Percentiles rank a stretch among this genome's conserved stretches.
phyloP scores from a whole-genome alignment of 768 basidiomycete genomes.

The Leucocoprinus leucothites region DNA sequence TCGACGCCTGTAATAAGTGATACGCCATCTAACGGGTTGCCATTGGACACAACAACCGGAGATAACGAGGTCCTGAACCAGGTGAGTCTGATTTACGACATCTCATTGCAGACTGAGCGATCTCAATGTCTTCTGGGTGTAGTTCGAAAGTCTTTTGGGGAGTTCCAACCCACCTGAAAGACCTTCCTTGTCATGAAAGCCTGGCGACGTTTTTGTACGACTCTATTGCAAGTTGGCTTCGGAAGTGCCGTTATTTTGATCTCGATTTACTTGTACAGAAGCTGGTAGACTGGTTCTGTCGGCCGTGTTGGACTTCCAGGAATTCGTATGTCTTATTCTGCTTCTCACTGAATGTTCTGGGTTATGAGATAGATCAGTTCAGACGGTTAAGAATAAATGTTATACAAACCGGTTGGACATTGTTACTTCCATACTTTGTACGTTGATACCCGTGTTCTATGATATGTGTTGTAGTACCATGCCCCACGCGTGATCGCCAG shows the following conservation, averaged over 20 bases:
- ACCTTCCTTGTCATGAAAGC: neutral
- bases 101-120: neutral
- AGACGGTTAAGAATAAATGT: no score
- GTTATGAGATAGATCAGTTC: no score
- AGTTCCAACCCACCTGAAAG: slow-evolving; percentile 7
- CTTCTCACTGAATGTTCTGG: neutral
- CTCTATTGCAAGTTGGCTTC: neutral
- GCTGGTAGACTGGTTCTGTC: neutral
- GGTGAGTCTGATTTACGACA: slow-evolving; percentile 4
- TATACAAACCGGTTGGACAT: no score
- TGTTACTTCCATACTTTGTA: neutral
- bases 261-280: neutral
- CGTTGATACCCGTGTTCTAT: neutral
- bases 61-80: slow-evolving; percentile 7
- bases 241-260: neutral
- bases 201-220: no score
- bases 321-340: neutral
- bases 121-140: neutral
- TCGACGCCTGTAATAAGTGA: slow-evolving; percentile 3
- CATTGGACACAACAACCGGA: neutral
- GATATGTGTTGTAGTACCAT: no score
- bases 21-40: neutral
- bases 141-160: slow-evolving; percentile 8
- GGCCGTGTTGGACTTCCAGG: neutral
- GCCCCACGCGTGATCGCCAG: no score